Evolutionary conservation across 805 yeast species (phyloP).

Genomic region (Suhomyces tanzawaensis): DNA sequence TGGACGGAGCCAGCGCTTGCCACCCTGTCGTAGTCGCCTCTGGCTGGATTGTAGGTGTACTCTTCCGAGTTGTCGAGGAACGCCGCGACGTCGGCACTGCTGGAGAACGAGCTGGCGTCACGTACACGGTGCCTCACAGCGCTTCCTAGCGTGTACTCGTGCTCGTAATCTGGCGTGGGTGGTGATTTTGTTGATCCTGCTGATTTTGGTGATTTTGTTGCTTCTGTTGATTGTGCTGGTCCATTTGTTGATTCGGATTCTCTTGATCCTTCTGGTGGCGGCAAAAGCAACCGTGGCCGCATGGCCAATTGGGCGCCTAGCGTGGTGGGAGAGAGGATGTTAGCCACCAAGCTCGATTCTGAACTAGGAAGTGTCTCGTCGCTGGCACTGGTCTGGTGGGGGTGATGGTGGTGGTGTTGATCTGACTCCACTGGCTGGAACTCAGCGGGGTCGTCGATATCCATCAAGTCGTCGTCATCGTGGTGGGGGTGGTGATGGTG

Average conservation of each 20-base stretch:
- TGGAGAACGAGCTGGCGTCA: conserved; percentile 15
- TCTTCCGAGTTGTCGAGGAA: conserved; percentile 11
- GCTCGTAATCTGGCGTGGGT: no score
- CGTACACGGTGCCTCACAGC: conserved; percentile 3
- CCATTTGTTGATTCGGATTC: background rate
- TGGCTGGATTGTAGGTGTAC: conserved; percentile 12
- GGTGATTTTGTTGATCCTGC: no score
- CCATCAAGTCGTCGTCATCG: conserved; percentile 17
- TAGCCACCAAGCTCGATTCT: conserved; percentile 12
- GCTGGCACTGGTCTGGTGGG: background rate
- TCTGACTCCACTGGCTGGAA: background rate
- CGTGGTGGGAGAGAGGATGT: conserved; percentile 36
- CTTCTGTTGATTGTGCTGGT: background rate
- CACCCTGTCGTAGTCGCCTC: conserved; percentile 5
- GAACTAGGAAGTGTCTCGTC: conserved; percentile 1
- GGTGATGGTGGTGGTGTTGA: background rate
- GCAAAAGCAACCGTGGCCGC: conserved; percentile 15
- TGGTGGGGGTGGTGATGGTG: background rate
- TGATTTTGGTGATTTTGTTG: no score
- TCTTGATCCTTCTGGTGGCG: background rate
- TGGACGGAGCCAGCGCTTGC: background rate
- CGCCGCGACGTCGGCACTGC: conserved; percentile 5
- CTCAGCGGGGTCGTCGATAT: conserved; percentile 12
- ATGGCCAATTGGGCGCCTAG: conserved; percentile 42
- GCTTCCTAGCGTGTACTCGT: conserved; percentile 3